Base-by-base conservation (phyloP, 2,329 filamentous ascomycete species). In the Dactylellina parvicollis region DNA sequence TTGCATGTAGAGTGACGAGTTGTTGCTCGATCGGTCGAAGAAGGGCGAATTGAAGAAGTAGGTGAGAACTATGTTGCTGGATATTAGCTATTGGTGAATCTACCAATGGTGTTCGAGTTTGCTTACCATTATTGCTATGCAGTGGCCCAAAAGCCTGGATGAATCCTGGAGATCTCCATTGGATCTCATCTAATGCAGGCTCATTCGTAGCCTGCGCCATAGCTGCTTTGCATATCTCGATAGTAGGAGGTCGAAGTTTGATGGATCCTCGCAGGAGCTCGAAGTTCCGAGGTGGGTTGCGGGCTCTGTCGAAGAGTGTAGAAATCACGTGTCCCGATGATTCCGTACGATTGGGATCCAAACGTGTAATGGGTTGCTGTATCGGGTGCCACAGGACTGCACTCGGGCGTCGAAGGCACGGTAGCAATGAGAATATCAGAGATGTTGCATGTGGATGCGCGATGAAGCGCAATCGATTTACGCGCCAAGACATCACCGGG, bases 1-100 rank as follows among this genome's bases (percentile, higher is more conserved):
- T 80, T 90, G 88, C 75, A 82, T 85, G 77, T 84, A 85, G 32
- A 90, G 82, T 40, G 89, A 83, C 75, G 85, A 86, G 80, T 90
- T 90, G 80, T 90, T 90, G 76, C 87, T 89, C 0, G 86, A 89
- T 70, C 81, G 83, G 79, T 90, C 87, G 81, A 87, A 90, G 80
- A 89, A 90, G 24, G 88, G 87, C 73, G 88, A 89, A 74, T 85
- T 82, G 76, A 87, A 85, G 76, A 90, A 90, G 81, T 90, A 90
- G 81, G 86, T 88, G 70, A 89, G 85, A 71, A 90, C 83, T 47
- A 84, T 85, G 79, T 30, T 16, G 20, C 16, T 14, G 36, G 2
- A 14, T 14, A 20, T 30, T 12, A 36, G 14, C 42, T 24, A 24
- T 56, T 55, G 16, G 24, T 10, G 52, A n/a, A 4, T 14, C 9